Evolutionary conservation across 208 protist genomes (phyloP).

Genomic region (Naegleria lovaniensis): DNA sequence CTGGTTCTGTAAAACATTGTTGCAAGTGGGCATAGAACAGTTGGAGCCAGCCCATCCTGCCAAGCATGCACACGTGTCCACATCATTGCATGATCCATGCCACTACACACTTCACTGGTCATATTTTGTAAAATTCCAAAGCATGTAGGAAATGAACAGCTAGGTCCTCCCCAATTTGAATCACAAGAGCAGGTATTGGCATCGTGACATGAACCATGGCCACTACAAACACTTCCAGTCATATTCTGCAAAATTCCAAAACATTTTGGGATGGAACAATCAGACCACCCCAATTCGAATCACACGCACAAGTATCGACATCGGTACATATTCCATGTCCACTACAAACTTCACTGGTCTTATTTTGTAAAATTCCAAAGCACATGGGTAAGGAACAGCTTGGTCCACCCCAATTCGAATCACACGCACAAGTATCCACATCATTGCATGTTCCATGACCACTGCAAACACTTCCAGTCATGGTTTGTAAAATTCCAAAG

Average conservation of each 20-base stretch:
- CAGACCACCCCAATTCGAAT: background rate
- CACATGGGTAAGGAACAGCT: background rate
- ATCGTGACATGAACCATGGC: background rate
- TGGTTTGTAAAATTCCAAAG: too few relatives aligned
- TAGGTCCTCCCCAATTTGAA: background rate
- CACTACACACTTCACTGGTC: too few relatives aligned
- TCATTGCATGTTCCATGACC: slow-evolving; percentile 7
- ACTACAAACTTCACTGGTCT: background rate
- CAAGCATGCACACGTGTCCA: background rate
- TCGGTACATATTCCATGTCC: background rate
- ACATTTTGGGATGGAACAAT: background rate
- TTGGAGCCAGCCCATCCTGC: background rate
- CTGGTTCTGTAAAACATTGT: too few relatives aligned
- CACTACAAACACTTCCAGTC: background rate
- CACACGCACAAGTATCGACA: background rate
- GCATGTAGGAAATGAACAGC: background rate
- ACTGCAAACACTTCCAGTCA: background rate
- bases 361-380: background rate
- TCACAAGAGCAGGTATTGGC: background rate
- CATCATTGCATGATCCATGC: background rate
- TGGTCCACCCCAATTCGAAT: background rate
- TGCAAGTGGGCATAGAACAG: background rate
- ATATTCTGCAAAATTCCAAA: background rate
- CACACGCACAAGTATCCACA: background rate
- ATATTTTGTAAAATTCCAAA: background rate